A percentile compares a stretch with the other conserved stretches of the same genome.
Evolutionary conservation across 2,329 filamentous ascomycete genomes (phyloP).

Genomic region (Conoideocrella luteorostrata): DNA sequence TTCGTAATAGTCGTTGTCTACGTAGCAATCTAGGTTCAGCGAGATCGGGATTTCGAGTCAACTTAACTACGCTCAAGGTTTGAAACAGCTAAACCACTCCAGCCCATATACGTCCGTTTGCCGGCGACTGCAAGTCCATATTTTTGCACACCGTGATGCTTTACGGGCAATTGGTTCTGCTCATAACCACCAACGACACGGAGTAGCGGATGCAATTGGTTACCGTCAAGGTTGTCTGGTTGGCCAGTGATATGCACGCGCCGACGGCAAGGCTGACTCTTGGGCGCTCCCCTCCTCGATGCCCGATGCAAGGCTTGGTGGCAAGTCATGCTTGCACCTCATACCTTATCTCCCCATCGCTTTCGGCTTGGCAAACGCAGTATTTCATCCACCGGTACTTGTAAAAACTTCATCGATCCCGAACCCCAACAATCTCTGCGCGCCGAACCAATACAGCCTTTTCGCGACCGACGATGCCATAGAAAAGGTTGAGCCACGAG

Average conservation of each 20-base stretch:
- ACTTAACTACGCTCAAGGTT: too few relatives aligned
- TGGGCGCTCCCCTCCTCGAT: not conserved
- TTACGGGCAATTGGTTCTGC: not conserved
- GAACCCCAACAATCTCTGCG: not conserved
- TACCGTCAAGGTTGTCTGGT: not conserved
- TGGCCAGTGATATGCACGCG: not conserved
- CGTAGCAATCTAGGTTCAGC: too few relatives aligned
- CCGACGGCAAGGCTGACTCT: not conserved
- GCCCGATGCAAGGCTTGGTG: not conserved
- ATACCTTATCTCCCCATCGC: not conserved
- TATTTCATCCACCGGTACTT: not conserved
- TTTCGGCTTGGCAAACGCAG: not conserved
- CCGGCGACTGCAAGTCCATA: not conserved
- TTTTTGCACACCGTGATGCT: not conserved
- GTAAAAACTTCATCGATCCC: not conserved
- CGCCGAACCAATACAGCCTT: not conserved
- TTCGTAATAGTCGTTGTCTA: too few relatives aligned
- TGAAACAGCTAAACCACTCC: too few relatives aligned
- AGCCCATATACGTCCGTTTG: not conserved
- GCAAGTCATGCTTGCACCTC: not conserved
- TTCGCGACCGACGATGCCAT: not conserved
- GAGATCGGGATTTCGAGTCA: too few relatives aligned
- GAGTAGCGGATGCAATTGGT: not conserved
- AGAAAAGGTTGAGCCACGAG: slow-evolving; percentile 3
- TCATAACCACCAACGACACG: not conserved